Evolutionary conservation across 495 filamentous ascomycete genomes (phyloP), one percentile per base, ranked within the genome.

Genomic region (Podospora appendiculata): DNA sequence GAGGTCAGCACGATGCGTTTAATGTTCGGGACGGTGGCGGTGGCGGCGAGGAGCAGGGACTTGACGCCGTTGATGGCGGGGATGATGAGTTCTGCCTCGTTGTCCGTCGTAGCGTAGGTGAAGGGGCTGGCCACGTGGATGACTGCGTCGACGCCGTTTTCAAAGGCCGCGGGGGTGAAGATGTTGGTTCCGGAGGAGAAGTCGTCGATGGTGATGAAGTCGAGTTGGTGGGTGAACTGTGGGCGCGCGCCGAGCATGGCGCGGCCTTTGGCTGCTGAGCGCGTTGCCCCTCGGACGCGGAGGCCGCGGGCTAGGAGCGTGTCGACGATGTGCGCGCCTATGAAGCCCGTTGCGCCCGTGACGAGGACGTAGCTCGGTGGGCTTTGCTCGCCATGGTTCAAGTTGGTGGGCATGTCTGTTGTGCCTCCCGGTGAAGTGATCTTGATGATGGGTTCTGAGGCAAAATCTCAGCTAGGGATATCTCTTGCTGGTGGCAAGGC

Each of bases 61-160:
- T 76, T 83, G 16, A 84, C 86, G 33, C 85, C 85, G 58, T 82
- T 82, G 59, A 86, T 75, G 0, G 83, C 83, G 5, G 83, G 83
- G 48, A 83, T 76, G 25, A 88, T 63, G 40, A 89, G 76, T 14
- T 68, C 62, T 1, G 78, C 58, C 12, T 71, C 59, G 51, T 73
- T 73, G 8, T 68, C 39, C 2, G 68, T 60, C 2, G 67, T 70
- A 6, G 55, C 53, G 35, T 78, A 58, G 8, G 63, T 65, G 10
- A 47, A 47, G 0, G 74, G 69, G 13, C 70, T 66, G 47, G 79
- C 78, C 5, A 73, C 57, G 63, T 81, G 77, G 18, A 60, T 51
- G 50, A 73, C 45, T 47, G 69, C 66, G 1, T 56, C 45, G 34
- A 64, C 48, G 45, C 69, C 75, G 45, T 73, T 64, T 35, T 73